Evolutionary conservation across 805 yeast genomes (phyloP).

Genomic region (Ogataea zsoltii): DNA sequence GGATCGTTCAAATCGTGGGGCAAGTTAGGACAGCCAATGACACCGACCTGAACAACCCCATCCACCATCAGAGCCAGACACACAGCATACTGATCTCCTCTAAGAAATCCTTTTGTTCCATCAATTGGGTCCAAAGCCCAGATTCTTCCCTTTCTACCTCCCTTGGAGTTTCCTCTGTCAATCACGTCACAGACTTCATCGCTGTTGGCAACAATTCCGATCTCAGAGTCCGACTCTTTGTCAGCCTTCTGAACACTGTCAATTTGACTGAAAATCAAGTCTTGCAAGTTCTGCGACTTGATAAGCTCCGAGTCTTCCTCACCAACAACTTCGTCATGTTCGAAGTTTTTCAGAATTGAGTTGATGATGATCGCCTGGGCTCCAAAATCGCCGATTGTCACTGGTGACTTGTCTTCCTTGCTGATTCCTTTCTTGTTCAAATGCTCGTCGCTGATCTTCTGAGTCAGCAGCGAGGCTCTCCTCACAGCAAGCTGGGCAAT

Average conservation of each 20-base stretch:
- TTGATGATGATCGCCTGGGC: slow-evolving; percentile 92
- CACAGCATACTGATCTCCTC: slow-evolving; percentile 97
- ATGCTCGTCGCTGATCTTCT: slow-evolving; percentile 57
- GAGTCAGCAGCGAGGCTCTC: slow-evolving; percentile 78
- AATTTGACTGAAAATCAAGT: slow-evolving; percentile 61
- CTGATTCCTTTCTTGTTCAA: slow-evolving; percentile 57
- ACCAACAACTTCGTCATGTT: slow-evolving; percentile 84
- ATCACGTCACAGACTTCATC: slow-evolving; percentile 62
- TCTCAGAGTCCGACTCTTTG: slow-evolving; percentile 26
- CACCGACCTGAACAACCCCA: slow-evolving; percentile 85
- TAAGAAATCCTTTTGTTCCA: slow-evolving; percentile 93
- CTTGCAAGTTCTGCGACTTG: slow-evolving; percentile 50
- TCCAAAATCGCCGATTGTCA: slow-evolving; percentile 94
- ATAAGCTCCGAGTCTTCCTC: slow-evolving; percentile 86
- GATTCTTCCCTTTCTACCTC: slow-evolving; percentile 77
- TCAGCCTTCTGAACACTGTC: slow-evolving; percentile 52
- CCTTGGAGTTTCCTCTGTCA: slow-evolving; percentile 77
- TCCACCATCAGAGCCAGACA: slow-evolving; percentile 88
- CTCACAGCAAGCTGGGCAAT: slow-evolving; percentile 90
- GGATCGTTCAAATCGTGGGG: slow-evolving; percentile 46
- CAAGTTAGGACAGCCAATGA: slow-evolving; percentile 94
- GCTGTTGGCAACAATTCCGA: slow-evolving; percentile 45
- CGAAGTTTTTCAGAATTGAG: slow-evolving; percentile 77
- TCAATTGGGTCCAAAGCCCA: slow-evolving; percentile 99
- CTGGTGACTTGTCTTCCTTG: slow-evolving; percentile 90